Evolutionary conservation across 306 rosid genomes (phyloP).

Genomic region (Quercus aquifolioides): DNA sequence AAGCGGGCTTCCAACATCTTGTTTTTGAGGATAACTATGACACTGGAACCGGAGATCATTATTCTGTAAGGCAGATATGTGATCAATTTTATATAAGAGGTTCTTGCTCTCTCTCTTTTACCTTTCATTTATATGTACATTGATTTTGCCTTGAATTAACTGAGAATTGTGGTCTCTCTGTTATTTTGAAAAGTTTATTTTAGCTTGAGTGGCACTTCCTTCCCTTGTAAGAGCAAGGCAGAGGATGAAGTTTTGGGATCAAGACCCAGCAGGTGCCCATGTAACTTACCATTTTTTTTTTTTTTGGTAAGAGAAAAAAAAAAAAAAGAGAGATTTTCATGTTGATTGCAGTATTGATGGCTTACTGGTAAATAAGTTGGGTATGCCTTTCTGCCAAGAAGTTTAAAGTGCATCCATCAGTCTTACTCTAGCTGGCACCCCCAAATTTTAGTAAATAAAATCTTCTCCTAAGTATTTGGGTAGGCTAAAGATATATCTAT

Average conservation of each 20-base stretch:
- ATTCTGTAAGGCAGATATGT: constrained; percentile 94
- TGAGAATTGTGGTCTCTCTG: constrained; percentile 2
- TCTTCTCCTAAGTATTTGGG: constrained; percentile 12
- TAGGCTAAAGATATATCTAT: neutral
- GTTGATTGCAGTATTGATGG: constrained; percentile 3
- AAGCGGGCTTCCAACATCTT: constrained; percentile 90
- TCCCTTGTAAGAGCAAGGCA: no score
- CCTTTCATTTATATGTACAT: constrained; percentile 2
- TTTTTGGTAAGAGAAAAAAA: no score
- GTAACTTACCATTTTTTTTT: no score
- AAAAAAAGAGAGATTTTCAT: neutral
- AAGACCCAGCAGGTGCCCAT: no score
- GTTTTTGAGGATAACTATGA: constrained; percentile 98
- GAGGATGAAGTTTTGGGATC: no score
- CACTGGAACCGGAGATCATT: constrained; percentile 98
- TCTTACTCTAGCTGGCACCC: neutral
- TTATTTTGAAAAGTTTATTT: neutral
- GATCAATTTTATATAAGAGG: constrained; percentile 93
- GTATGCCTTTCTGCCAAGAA: neutral
- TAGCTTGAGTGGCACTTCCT: no score
- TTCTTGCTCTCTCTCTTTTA: constrained; percentile 29
- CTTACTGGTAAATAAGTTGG: neutral
- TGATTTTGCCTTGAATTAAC: neutral
- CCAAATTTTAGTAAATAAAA: constrained; percentile 3
- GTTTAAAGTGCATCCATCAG: constrained; percentile 3